Percentiles rank a stretch among this genome's conserved stretches.
phyloP scores from a whole-genome alignment of 2,329 filamentous ascomycete species.

The Arachnomyces sp. region DNA sequence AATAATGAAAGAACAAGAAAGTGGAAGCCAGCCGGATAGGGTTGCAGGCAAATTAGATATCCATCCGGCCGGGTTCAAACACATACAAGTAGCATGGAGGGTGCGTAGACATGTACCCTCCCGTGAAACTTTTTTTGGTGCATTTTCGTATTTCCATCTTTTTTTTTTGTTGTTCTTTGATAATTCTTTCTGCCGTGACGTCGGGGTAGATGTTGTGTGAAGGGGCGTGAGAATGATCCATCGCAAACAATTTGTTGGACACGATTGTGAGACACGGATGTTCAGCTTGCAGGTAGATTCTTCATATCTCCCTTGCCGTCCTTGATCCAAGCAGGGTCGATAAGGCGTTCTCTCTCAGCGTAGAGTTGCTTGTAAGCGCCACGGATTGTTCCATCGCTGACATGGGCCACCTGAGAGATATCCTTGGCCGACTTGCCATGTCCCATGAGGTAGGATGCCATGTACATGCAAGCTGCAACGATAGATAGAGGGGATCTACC shows the following conservation, averaged over 20 bases:
- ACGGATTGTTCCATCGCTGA: constrained; percentile 94
- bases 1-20: too few species aligned
- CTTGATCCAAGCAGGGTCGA: constrained; percentile 66
- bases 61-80: too few species aligned
- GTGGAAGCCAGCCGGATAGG: too few species aligned
- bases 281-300: constrained; percentile 53
- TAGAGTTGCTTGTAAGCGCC: constrained; percentile 89
- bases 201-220: too few species aligned
- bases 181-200: too few species aligned
- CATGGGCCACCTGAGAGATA: constrained; percentile 74
- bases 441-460: constrained; percentile 80
- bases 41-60: too few species aligned
- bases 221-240: too few species aligned
- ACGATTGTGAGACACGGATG: background rate
- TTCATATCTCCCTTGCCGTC: constrained; percentile 63
- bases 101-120: too few species aligned
- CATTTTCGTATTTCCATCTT: too few species aligned
- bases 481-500: constrained; percentile 91
- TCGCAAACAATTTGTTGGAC: too few species aligned
- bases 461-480: constrained; percentile 92
- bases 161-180: background rate
- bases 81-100: too few species aligned
- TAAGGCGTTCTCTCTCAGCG: constrained; percentile 60
- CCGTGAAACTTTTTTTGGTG: too few species aligned
- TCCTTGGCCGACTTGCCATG: constrained; percentile 73